phyloP scores from a whole-genome alignment of 495 filamentous ascomycete species.

The Acidomyces sp. region DNA sequence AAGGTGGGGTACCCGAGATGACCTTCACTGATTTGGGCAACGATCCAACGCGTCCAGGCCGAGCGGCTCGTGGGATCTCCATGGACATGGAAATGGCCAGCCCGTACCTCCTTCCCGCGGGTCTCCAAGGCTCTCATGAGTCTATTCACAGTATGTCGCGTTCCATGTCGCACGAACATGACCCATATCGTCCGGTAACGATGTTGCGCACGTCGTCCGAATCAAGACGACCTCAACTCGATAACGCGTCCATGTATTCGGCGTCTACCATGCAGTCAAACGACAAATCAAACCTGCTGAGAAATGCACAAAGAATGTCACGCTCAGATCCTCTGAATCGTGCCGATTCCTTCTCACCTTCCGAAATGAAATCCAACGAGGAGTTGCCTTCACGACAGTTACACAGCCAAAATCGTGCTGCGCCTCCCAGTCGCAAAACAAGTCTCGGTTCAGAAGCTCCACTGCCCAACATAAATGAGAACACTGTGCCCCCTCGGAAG shows the following conservation, averaged over 20 bases:
- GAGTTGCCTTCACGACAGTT: constrained; percentile 6
- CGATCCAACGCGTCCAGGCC: constrained; percentile 22
- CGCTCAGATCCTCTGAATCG: constrained; percentile 31
- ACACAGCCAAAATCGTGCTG: constrained; percentile 5
- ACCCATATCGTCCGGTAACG: constrained; percentile 65
- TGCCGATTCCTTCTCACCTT: constrained; percentile 8
- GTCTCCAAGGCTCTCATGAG: constrained; percentile 61
- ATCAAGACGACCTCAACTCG: constrained; percentile 31
- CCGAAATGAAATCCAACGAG: constrained; percentile 2
- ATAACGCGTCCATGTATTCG: constrained; percentile 53
- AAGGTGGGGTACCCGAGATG: constrained; percentile 31
- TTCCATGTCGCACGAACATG: constrained; percentile 53
- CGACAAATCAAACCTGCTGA: constrained; percentile 46
- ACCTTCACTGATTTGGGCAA: constrained; percentile 33
- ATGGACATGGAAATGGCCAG: constrained; percentile 75
- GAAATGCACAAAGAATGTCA: constrained; percentile 53
- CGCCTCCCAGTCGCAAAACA: constrained; percentile 4
- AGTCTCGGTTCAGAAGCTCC: constrained; percentile 7
- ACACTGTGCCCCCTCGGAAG: constrained; percentile 1
- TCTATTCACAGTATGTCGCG: constrained; percentile 76
- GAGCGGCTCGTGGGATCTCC: constrained; percentile 42
- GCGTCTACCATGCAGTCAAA: constrained; percentile 40
- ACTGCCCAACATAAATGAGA: not conserved
- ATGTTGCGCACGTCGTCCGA: constrained; percentile 12
- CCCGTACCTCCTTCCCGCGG: constrained; percentile 83